A percentile compares a stretch with the other conserved stretches of the same genome.
Evolutionary conservation across 352 stramenopile species (phyloP).

Genomic region (Globisporangium canariense): DNA sequence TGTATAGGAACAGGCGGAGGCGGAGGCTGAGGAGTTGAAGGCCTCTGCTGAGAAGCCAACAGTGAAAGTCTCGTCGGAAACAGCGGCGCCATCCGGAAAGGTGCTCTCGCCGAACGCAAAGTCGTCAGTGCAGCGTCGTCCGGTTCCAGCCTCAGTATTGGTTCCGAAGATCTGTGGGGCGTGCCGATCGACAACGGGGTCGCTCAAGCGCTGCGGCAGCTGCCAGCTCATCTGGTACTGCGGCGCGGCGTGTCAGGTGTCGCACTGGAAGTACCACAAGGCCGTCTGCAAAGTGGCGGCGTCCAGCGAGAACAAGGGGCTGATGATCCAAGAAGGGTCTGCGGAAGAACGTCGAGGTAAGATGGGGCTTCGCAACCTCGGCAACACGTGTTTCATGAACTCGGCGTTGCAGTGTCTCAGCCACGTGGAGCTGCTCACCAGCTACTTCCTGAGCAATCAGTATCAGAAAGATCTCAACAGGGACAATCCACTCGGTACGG

Average conservation of each 20-base stretch:
- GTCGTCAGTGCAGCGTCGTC: constrained; percentile 18
- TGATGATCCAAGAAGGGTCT: constrained; percentile 35
- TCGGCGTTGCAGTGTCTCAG: constrained; percentile 89
- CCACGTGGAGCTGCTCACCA: constrained; percentile 90
- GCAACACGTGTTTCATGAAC: constrained; percentile 86
- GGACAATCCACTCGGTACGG: constrained; percentile 94
- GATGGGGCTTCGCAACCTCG: constrained; percentile 74
- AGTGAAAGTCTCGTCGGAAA: constrained; percentile 8
- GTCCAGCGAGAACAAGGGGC: constrained; percentile 37
- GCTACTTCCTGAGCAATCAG: constrained; percentile 93
- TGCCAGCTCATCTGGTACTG: constrained; percentile 85
- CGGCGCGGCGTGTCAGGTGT: constrained; percentile 56
- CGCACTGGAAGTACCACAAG: constrained; percentile 85
- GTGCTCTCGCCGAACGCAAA: constrained; percentile 19
- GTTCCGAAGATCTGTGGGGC: constrained; percentile 65
- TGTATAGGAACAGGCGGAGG: constrained; percentile 31
- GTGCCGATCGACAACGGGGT: constrained; percentile 39
- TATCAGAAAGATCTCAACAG: constrained; percentile 95
- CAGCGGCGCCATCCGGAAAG: not conserved
- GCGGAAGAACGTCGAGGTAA: constrained; percentile 63
- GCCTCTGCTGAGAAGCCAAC: constrained; percentile 19
- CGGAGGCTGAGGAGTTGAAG: constrained; percentile 22
- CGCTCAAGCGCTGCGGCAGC: constrained; percentile 66
- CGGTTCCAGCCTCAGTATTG: constrained; percentile 14
- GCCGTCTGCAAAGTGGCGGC: constrained; percentile 40